A percentile compares a stretch with the other conserved stretches of the same genome.
phyloP scores from a whole-genome alignment of 805 yeast species.

The Ogataea siamensis region DNA sequence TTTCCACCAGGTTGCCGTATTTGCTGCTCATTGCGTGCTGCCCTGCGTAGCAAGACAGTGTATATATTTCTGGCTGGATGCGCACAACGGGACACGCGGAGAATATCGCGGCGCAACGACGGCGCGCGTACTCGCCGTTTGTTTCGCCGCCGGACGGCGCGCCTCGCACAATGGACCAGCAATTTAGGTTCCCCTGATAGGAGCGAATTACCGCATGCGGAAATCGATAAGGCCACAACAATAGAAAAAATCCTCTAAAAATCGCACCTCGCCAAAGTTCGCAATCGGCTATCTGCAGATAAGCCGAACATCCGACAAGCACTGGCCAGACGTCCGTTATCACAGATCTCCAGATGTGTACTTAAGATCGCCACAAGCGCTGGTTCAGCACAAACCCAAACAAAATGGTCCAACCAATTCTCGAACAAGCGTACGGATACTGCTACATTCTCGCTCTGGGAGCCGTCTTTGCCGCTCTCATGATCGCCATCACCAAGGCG shows the following conservation, averaged over 20 bases:
- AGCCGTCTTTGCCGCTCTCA: constrained; percentile 43
- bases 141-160: not conserved
- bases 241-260: not conserved
- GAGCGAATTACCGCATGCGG: not conserved
- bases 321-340: too few species aligned
- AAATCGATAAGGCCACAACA: constrained; percentile 1
- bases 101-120: constrained; percentile 1
- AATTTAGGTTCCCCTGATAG: not conserved
- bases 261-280: not conserved
- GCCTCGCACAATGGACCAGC: not conserved
- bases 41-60: not conserved
- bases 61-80: constrained; percentile 1
- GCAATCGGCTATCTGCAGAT: not conserved
- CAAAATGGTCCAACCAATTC: constrained; percentile 23
- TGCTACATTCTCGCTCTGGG: constrained; percentile 42
- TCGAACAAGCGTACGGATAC: constrained; percentile 39
- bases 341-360: not conserved
- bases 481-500: constrained; percentile 39
- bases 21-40: constrained; percentile 10
- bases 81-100: too few species aligned
- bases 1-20: constrained; percentile 33
- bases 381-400: not conserved
- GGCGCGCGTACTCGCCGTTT: constrained; percentile 4
- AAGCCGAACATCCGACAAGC: too few species aligned
- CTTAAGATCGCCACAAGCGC: not conserved